phyloP scores from a whole-genome alignment of 768 basidiomycete species.

The Daedaleopsis nitida region DNA sequence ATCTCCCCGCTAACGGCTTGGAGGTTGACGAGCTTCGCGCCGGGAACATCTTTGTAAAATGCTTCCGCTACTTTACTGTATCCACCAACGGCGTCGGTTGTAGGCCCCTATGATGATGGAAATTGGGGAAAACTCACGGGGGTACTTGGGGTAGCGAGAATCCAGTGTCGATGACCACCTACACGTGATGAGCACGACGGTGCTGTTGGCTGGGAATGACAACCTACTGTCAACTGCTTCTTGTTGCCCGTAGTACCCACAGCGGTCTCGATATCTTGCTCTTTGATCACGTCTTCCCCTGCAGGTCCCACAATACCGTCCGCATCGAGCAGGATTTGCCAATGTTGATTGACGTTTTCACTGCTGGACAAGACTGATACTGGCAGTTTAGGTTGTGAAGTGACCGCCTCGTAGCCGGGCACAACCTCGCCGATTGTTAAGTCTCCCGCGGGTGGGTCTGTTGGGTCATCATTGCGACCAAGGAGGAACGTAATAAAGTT shows the following conservation, averaged over 20 bases:
- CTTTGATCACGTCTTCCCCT: conserved; percentile 50
- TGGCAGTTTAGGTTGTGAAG: conserved; percentile 50
- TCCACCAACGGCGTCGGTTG: background rate
- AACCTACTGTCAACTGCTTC: conserved; percentile 48
- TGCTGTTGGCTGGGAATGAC: background rate
- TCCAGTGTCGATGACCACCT: conserved; percentile 65
- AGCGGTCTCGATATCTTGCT: conserved; percentile 45
- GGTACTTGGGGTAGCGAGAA: conserved; percentile 69
- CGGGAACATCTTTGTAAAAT: conserved; percentile 58
- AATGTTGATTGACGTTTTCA: conserved; percentile 54
- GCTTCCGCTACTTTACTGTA: conserved; percentile 54
- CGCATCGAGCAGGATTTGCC: conserved; percentile 62
- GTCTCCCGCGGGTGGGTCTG: conserved; percentile 54
- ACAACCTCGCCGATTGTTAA: conserved; percentile 65
- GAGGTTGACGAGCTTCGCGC: conserved; percentile 49
- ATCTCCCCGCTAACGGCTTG: conserved; percentile 40
- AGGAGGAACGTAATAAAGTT: conserved; percentile 68
- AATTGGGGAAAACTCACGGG: conserved; percentile 36
- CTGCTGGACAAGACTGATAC: conserved; percentile 43
- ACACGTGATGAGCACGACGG: background rate
- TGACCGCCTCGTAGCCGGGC: conserved; percentile 48
- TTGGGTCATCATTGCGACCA: conserved; percentile 57
- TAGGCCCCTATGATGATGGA: background rate
- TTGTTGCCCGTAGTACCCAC: conserved; percentile 45
- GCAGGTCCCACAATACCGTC: conserved; percentile 66